Conservation (phyloP, 2,329 filamentous ascomycete species). For the Apiospora kogelbergensis region DNA sequence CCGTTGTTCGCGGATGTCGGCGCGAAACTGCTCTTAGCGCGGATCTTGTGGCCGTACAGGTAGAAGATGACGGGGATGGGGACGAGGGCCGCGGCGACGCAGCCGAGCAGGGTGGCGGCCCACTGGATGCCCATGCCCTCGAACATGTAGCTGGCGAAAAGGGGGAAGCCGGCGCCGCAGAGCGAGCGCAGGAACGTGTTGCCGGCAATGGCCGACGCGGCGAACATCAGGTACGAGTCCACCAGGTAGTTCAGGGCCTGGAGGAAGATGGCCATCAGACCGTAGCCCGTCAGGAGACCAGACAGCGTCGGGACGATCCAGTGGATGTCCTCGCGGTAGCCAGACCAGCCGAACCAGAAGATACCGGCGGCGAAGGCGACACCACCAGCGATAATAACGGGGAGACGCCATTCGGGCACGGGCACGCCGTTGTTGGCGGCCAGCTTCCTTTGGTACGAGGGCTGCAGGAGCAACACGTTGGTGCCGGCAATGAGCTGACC, state of each 20-base stretch:
- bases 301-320: slow-evolving; percentile 65
- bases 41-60: slow-evolving; percentile 58
- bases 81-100: slow-evolving; percentile 55
- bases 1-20: slow-evolving; percentile 38
- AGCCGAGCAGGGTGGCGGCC: slow-evolving; percentile 61
- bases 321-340: slow-evolving; percentile 55
- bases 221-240: slow-evolving; percentile 70
- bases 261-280: slow-evolving; percentile 81
- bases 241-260: slow-evolving; percentile 80
- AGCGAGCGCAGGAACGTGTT: slow-evolving; percentile 80
- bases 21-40: slow-evolving; percentile 55
- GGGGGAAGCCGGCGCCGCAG: slow-evolving; percentile 75
- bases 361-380: slow-evolving; percentile 63
- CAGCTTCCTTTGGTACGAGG: slow-evolving; percentile 68
- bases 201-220: slow-evolving; percentile 78
- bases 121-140: slow-evolving; percentile 61
- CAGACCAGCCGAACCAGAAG: slow-evolving; percentile 79
- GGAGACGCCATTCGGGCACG: slow-evolving; percentile 66
- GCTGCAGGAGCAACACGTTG: slow-evolving; percentile 62
- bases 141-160: slow-evolving; percentile 75
- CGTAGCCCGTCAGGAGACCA: slow-evolving; percentile 67
- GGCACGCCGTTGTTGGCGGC: slow-evolving; percentile 65
- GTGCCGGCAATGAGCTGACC: slow-evolving; percentile 70
- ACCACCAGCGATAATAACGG: slow-evolving; percentile 60
- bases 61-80: slow-evolving; percentile 66